Conservation (phyloP, 2,329 filamentous ascomycete genomes). For the Penicillium sp. region DNA sequence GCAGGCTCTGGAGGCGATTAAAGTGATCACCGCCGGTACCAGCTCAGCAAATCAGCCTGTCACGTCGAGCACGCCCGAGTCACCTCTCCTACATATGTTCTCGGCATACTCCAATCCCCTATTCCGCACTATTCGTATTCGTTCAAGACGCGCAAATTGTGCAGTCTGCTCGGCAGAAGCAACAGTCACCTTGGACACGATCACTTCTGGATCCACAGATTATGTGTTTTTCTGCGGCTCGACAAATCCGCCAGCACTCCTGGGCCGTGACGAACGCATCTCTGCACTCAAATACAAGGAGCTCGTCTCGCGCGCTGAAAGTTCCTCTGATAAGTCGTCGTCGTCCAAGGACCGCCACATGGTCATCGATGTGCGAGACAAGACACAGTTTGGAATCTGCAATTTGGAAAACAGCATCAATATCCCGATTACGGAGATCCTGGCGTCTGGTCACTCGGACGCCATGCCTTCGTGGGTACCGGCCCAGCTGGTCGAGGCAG, state of each 20-base stretch:
- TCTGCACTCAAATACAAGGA: constrained; percentile 55
- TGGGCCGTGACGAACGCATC: constrained; percentile 62
- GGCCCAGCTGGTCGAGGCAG: constrained; percentile 15
- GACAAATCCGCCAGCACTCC: constrained; percentile 47
- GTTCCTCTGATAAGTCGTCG: constrained; percentile 1
- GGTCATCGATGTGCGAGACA: constrained; percentile 77
- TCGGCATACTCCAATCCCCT: constrained; percentile 39
- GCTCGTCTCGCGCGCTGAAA: constrained; percentile 4
- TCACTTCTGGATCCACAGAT: constrained; percentile 64
- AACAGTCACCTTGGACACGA: constrained; percentile 56
- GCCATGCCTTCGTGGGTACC: constrained; percentile 26
- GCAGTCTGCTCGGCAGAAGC: constrained; percentile 65
- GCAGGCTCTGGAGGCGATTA: constrained; percentile 84
- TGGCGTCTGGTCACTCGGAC: constrained; percentile 20
- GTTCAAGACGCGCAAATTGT: constrained; percentile 63
- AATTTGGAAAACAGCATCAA: constrained; percentile 68
- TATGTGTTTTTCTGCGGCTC: constrained; percentile 83
- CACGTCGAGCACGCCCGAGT: constrained; percentile 17
- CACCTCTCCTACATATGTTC: constrained; percentile 38
- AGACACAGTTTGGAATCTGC: constrained; percentile 77
- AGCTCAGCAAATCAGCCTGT: constrained; percentile 14
- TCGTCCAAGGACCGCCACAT: constrained; percentile 40
- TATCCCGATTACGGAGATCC: constrained; percentile 40
- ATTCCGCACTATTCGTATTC: constrained; percentile 72
- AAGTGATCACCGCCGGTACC: constrained; percentile 56